Evolutionary conservation across 106 monocot genomes (phyloP), one percentile per base, ranked within the genome.

Genomic region (Iris macrosiphon): DNA sequence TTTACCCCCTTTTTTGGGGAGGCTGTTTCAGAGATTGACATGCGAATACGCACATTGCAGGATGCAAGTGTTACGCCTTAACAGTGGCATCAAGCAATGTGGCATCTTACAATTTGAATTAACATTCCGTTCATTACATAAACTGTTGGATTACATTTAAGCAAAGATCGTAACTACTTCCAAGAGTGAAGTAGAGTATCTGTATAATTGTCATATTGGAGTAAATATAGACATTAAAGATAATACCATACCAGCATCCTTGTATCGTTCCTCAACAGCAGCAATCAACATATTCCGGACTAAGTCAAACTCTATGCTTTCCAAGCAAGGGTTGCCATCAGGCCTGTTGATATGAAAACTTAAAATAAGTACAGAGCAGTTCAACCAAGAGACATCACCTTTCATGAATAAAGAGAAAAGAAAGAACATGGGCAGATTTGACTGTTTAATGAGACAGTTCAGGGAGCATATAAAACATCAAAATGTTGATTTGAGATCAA

Each of bases 241-340:
- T 17, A 38, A 32, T 26, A 47, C 11, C 32, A 49, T 64, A 91
- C 90, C 90, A 49, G 90, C 90, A 75, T 91, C 90, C 55, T 59
- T 70, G 61, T 91, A 91, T 11, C 90, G 74, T 57, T 90, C 89
- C 53, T 90, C 84, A 39, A 84, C 80, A 39, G 65, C 80, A 59
- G 85, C 90, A 40, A 79, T 75, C 57, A 78, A 64, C 90, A 91
- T 85, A 55, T 91, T 91, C 5, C 66, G 71, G 22, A 91, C 62
- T 40, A 91, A 59, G 52, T 46, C 57, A 61, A 85, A 91, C 49
- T 91, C 90, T 60, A 61, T 57, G 4, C 80, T 72, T 37, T 91
- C 90, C 21, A 72, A 34, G 53, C 80, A 81, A 60, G 85, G 78
- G 19, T 85, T 77, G 47, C 72, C 76, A 35, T 82, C 68, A 6